Evolutionary conservation across 768 basidiomycete genomes (phyloP).

Genomic region (Mycena chlorophos): DNA sequence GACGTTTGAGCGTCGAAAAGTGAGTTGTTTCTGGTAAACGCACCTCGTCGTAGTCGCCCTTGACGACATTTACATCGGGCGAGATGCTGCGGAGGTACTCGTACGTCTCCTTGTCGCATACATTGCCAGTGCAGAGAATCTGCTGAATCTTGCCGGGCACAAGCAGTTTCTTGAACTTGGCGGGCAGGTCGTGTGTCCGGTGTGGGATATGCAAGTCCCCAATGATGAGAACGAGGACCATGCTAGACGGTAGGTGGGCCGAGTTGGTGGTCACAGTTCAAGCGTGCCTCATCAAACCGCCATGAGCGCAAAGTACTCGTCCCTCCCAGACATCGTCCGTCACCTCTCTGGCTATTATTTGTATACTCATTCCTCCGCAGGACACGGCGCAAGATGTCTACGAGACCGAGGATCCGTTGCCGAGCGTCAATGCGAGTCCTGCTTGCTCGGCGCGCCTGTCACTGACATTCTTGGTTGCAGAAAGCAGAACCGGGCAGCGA

Average conservation of each 20-base stretch:
- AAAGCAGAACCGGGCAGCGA: slow-evolving; percentile 69
- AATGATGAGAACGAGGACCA: slow-evolving; percentile 94
- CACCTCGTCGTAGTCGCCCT: slow-evolving; percentile 96
- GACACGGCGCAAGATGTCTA: slow-evolving; percentile 91
- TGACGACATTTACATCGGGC: slow-evolving; percentile 87
- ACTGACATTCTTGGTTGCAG: slow-evolving; percentile 34
- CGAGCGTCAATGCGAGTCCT: slow-evolving; percentile 49
- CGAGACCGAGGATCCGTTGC: slow-evolving; percentile 82
- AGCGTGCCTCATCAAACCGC: neutral
- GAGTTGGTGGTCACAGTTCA: neutral
- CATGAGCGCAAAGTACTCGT: slow-evolving; percentile 83
- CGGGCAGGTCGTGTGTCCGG: slow-evolving; percentile 83
- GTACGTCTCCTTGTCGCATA: slow-evolving; percentile 96
- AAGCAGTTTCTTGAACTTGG: slow-evolving; percentile 95
- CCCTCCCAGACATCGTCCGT: slow-evolving; percentile 89
- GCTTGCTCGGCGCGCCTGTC: neutral
- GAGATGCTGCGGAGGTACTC: slow-evolving; percentile 95
- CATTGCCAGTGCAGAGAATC: slow-evolving; percentile 95
- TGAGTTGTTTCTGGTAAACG: slow-evolving; percentile 22
- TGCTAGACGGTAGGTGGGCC: slow-evolving; percentile 26
- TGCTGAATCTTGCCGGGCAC: slow-evolving; percentile 97
- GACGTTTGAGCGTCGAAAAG: neutral
- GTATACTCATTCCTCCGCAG: slow-evolving; percentile 39
- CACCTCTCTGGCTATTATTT: neutral
- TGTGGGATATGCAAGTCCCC: slow-evolving; percentile 98